phyloP scores from a whole-genome alignment of 2,329 filamentous ascomycete genomes.

The Pseudogymnoascus sp. region DNA sequence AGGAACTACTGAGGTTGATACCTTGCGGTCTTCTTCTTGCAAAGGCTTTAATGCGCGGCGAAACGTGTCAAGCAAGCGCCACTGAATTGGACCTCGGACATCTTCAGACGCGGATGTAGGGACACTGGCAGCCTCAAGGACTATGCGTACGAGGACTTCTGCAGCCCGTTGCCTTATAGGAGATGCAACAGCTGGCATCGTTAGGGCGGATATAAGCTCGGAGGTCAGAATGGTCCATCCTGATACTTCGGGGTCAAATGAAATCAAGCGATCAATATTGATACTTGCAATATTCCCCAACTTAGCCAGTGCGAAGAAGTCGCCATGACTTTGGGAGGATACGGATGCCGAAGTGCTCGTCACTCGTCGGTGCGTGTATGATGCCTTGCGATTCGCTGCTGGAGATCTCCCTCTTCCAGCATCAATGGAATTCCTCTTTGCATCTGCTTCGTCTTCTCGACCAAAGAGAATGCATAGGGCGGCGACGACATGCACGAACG shows the following conservation, averaged over 20 bases:
- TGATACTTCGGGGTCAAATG: conserved; percentile 56
- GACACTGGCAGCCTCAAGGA: conserved; percentile 50
- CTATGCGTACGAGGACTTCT: conserved; percentile 53
- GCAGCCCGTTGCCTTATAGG: conserved; percentile 54
- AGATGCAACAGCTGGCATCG: conserved; percentile 39
- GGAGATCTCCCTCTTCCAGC: conserved; percentile 10
- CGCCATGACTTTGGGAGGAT: conserved; percentile 50
- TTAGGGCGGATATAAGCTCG: conserved; percentile 46
- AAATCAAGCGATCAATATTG: conserved; percentile 68
- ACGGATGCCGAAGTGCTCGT: conserved; percentile 42
- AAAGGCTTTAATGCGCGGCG: conserved; percentile 54
- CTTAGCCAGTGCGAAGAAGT: conserved; percentile 64
- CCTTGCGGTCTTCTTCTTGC: conserved; percentile 44
- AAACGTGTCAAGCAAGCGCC: conserved; percentile 62
- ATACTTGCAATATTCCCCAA: conserved; percentile 64
- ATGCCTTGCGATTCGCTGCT: conserved; percentile 21
- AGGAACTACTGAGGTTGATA: conserved; percentile 50
- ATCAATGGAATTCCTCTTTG: conserved; percentile 20
- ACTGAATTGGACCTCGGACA: conserved; percentile 55
- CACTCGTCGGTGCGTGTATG: conserved; percentile 28
- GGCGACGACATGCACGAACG: conserved; percentile 70
- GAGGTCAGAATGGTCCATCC: conserved; percentile 66
- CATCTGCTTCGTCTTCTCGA: conserved; percentile 21
- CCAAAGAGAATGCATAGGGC: conserved; percentile 68
- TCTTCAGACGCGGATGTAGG: conserved; percentile 46